Percentiles rank a stretch among this genome's conserved stretches.
These are phyloP conservation scores for Actinomucor elegans DNA, from an alignment of 371 early-diverging fungal genomes.

Conservation along the genomic window DNA sequence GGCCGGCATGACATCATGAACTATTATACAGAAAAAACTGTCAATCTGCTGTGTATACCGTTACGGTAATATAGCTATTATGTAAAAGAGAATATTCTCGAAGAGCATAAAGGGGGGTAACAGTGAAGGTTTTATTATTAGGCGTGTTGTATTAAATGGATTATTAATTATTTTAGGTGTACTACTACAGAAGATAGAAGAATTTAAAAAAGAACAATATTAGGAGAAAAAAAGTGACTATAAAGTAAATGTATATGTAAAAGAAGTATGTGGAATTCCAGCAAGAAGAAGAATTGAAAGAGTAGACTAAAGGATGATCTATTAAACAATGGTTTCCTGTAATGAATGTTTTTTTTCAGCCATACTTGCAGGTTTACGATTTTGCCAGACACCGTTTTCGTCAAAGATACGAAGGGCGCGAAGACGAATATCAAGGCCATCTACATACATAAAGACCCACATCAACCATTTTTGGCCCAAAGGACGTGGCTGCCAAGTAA, in stretches of 20 bases:
- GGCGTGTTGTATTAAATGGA: not conserved
- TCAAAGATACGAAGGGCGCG: conserved; percentile 33
- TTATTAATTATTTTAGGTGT: not conserved
- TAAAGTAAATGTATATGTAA: conserved; percentile 8
- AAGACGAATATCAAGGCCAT: conserved; percentile 41
- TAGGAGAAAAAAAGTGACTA: conserved; percentile 1
- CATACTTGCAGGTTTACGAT: conserved; percentile 7
- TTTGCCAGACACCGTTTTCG: conserved; percentile 23
- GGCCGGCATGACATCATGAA: too few relatives aligned
- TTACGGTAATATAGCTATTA: not conserved
- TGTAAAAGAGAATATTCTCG: too few relatives aligned
- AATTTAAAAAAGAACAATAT: not conserved
- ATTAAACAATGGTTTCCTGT: conserved; percentile 3
- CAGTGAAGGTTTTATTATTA: too few relatives aligned
- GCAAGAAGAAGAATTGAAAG: not conserved
- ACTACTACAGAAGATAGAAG: not conserved
- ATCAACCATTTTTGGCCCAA: conserved; percentile 30
- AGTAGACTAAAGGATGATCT: not conserved
- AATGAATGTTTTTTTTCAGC: conserved; percentile 5
- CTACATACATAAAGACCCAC: conserved; percentile 33
- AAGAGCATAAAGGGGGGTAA: too few relatives aligned
- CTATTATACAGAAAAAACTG: too few relatives aligned
- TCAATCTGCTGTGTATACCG: too few relatives aligned
- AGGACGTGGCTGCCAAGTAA: conserved; percentile 38
- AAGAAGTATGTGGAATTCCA: not conserved